Base-by-base conservation (phyloP, 202 grass and related monocot genomes). In the Zizania palustris region DNA sequence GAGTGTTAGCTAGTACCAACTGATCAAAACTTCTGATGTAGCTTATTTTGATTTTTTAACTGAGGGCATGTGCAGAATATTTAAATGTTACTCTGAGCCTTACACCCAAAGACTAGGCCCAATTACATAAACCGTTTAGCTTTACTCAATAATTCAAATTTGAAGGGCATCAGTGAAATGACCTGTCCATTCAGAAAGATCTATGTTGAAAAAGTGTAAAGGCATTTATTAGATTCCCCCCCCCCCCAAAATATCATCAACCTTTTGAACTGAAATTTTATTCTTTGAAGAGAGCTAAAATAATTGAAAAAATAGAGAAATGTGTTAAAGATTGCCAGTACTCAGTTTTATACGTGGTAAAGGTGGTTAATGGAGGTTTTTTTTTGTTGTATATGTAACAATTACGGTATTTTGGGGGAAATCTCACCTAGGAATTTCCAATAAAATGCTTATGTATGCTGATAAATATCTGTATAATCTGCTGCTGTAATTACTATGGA, bases 51-150 rank as follows among this genome's bases (percentile, higher is more conserved):
- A 76, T 35, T 18, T 1, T 22, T 59, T 8, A 61, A 13, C 14
- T 43, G 19, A 9, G 62, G 63, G 79, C 67, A 74, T 60, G 18
- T 83, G 65, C 53, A 54, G 37, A 62, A 21, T 38, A 43, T 83
- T 50, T 37, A 33, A 63, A 77, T 42, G 58, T 44, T 20, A 49
- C 2, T 37, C 22, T 46, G 42, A 75, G 14, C 56, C 41, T n/a
- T 60, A 75, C 5, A 60, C 20, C 10, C 18, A 44, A 20, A 42
- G 20, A 44, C 9, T 44, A 40, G 19, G 64, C 0, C 20, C 11
- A 67, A 22, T 45, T 11, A 65, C 19, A 69, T 6, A 4, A 20
- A 16, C 22, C 66, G 7, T 48, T 13, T 9, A 34, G 21, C 53
- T 9, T 43, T 54, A 58, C 19, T 44, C 9, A 54, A 73, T 73